Evolutionary conservation across 164 flowering plant species (phyloP).

Genomic region (Aristolochia fimbriata): DNA sequence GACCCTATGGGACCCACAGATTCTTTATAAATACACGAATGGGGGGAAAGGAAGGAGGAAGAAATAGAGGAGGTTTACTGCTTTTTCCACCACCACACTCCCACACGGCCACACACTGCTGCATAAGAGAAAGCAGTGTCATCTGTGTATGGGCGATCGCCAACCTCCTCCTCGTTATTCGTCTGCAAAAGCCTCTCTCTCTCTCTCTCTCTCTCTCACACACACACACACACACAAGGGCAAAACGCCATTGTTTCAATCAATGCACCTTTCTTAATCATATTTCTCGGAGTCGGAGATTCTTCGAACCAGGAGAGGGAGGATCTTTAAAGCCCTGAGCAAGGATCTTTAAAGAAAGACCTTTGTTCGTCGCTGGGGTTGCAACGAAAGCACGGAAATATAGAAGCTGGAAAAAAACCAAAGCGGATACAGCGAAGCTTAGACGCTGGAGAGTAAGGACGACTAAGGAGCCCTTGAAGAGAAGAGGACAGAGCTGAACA

Average conservation of each 20-base stretch:
- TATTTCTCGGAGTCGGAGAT: background rate
- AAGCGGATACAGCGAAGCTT: no score
- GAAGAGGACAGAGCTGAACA: background rate
- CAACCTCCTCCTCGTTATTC: constrained; percentile 7
- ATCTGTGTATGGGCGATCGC: constrained; percentile 9
- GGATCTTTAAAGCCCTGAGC: background rate
- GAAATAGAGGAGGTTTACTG: no score
- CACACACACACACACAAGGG: no score
- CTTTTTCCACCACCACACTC: no score
- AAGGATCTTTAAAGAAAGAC: background rate
- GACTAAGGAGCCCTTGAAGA: no score
- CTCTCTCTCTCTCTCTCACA: background rate
- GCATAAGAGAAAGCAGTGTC: no score
- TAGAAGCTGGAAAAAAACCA: background rate
- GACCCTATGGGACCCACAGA: background rate
- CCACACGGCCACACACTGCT: no score
- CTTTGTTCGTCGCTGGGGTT: background rate
- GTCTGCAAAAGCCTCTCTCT: background rate
- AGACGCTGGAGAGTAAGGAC: no score
- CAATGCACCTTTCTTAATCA: constrained; percentile 5
- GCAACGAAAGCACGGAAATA: background rate
- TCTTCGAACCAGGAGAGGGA: background rate
- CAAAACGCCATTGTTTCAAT: constrained; percentile 5
- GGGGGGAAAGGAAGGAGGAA: background rate
- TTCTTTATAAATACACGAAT: background rate